These are phyloP conservation scores for Glycyrrhiza uralensis DNA, from an alignment of 306 rosid species.

Conservation along the genomic window DNA sequence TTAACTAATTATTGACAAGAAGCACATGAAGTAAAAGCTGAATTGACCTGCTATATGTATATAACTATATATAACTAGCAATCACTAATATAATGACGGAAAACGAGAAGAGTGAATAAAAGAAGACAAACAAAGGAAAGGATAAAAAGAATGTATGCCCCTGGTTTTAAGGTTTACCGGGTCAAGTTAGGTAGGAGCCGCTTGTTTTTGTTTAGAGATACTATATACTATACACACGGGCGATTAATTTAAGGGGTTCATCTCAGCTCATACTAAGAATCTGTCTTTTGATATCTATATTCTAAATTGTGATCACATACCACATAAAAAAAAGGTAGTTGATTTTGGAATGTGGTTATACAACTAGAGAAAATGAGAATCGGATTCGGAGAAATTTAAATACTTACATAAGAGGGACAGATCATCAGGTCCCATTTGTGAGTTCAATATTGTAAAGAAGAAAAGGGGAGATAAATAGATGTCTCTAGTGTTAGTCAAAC, in stretches of 20 bases:
- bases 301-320: no score
- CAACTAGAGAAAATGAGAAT: no score
- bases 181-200: constrained; percentile 33
- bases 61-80: neutral
- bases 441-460: neutral
- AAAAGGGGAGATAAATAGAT: neutral
- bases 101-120: neutral
- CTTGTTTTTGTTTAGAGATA: constrained; percentile 40
- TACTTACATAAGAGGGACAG: neutral
- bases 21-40: no score
- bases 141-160: constrained; percentile 9
- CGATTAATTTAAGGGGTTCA: constrained; percentile 1
- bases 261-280: neutral
- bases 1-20: no score
- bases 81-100: neutral
- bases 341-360: neutral
- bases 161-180: constrained; percentile 44
- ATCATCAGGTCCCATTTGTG: neutral
- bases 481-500: neutral
- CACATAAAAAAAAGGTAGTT: no score
- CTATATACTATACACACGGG: constrained; percentile 56
- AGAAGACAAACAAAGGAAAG: neutral
- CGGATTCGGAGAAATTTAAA: no score
- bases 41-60: neutral
- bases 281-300: neutral